These are phyloP conservation scores for Fonsecaea erecta DNA, from an alignment of 2,329 filamentous ascomycete species.

Conservation along the genomic window DNA sequence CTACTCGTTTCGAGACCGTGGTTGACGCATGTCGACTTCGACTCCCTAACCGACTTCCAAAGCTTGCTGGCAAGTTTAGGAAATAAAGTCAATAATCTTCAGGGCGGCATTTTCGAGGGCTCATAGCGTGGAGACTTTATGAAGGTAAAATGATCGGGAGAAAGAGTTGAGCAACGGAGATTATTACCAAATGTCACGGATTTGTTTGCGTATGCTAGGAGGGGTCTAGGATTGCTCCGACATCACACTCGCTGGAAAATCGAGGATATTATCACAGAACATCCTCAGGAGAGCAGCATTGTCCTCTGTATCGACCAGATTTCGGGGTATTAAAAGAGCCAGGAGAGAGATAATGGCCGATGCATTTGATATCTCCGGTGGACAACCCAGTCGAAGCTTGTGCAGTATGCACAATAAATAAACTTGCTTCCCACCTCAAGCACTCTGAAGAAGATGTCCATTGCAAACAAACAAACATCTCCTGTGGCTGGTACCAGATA, in stretches of 20 bases:
- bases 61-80: constrained; percentile 4
- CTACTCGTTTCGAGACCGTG: constrained; percentile 17
- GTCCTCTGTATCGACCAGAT: constrained; percentile 5
- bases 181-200: constrained; percentile 19
- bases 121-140: constrained; percentile 4
- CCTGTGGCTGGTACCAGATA: neutral
- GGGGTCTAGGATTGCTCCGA: constrained; percentile 28
- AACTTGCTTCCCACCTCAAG: neutral
- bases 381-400: neutral
- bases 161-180: constrained; percentile 6
- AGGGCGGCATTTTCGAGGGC: neutral
- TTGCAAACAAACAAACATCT: neutral
- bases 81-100: constrained; percentile 9
- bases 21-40: constrained; percentile 20
- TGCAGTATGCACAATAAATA: neutral
- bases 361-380: neutral
- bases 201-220: constrained; percentile 30
- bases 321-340: neutral
- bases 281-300: neutral
- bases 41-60: constrained; percentile 17
- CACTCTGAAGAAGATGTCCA: neutral
- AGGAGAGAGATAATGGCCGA: neutral
- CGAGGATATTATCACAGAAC: neutral
- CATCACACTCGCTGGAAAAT: constrained; percentile 20
- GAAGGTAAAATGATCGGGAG: neutral